Evolutionary conservation across 371 early-diverging fungal genomes (phyloP), one percentile per base, ranked within the genome.

Genomic region (Dentiscutata heterogama): DNA sequence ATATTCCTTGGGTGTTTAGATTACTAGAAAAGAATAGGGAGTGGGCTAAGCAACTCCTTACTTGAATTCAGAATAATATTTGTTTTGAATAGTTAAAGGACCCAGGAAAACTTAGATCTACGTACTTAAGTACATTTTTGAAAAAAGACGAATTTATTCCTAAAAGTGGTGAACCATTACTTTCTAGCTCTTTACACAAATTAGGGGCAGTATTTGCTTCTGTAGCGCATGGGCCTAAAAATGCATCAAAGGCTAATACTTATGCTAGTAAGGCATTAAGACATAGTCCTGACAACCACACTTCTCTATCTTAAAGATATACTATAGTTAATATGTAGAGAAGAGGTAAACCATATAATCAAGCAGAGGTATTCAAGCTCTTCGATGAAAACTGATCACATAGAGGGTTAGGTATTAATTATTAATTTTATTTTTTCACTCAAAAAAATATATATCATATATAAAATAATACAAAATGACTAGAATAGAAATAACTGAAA

Each of bases 351-450:
- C 71, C 71, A 46, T 25, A 11, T n/a, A 39, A 35, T 31, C 71
- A 71, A 35, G 71, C 71, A 71, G 39, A 16, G 1, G 35, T 42
- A 71, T 71, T 71, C 25, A 11, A 16, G 50, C 14, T 74, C 74
- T 74, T 22, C 7, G 31, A 74, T 74, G 29, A 74, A 39, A 70
- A 70, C 42, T 70, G 39, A 70, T 70, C 31, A 70, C 70, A 63
- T 58, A 58, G 11, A 14, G 16, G 2, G 18, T 58, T 58, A 58
- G 58, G 16, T 4, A 22, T 0, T 58, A 6, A 58, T 14, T 14
- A 58, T 58, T 58, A n/a, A 58, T 58, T 58, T n/a, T 58, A 16
- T 58, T 58, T 58, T 58, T 58, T 18, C n/a, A 0, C 16, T 7
- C 0, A 20, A 58, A 22, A 35, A 18, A 8, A 58, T 3, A 58